Evolutionary conservation across 768 basidiomycete species (phyloP).

Genomic region (Mycena floridula): DNA sequence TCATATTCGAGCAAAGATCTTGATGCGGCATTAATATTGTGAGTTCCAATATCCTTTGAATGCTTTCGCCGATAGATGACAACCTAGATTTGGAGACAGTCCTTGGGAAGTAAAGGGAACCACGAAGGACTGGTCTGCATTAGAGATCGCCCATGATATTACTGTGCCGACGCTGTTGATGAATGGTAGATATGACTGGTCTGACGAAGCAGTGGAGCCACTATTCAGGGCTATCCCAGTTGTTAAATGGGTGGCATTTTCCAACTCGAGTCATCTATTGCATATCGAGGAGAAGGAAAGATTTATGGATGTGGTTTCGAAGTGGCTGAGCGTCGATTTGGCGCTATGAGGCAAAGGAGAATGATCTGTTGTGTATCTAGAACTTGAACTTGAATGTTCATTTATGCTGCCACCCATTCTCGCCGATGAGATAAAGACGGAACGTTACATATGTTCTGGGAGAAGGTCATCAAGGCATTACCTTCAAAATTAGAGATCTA

Average conservation of each 20-base stretch:
- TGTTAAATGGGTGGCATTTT: conserved; percentile 30
- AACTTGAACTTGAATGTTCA: too few relatives aligned
- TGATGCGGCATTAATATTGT: conserved; percentile 36
- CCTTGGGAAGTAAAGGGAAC: conserved; percentile 22
- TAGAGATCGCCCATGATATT: conserved; percentile 24
- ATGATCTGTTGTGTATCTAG: too few relatives aligned
- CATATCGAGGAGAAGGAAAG: conserved; percentile 28
- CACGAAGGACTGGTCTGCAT: conserved; percentile 26
- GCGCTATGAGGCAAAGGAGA: too few relatives aligned
- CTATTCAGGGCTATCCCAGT: conserved; percentile 23
- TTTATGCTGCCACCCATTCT: too few relatives aligned
- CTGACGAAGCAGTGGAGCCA: conserved; percentile 22
- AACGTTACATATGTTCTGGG: too few relatives aligned
- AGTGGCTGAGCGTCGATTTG: too few relatives aligned
- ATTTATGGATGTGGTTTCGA: conserved; percentile 21
- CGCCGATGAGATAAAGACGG: too few relatives aligned
- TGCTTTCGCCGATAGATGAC: conserved; percentile 9
- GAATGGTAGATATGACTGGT: conserved; percentile 30
- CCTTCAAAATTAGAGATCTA: too few relatives aligned
- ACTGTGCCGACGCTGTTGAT: conserved; percentile 23
- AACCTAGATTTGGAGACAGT: conserved; percentile 9
- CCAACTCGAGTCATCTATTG: conserved; percentile 25
- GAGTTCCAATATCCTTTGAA: conserved; percentile 6
- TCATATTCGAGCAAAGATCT: conserved; percentile 24
- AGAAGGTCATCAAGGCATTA: too few relatives aligned